These are phyloP conservation scores for Phytophthora aleatoria DNA, from an alignment of 352 stramenopile genomes.

Conservation along the genomic window DNA sequence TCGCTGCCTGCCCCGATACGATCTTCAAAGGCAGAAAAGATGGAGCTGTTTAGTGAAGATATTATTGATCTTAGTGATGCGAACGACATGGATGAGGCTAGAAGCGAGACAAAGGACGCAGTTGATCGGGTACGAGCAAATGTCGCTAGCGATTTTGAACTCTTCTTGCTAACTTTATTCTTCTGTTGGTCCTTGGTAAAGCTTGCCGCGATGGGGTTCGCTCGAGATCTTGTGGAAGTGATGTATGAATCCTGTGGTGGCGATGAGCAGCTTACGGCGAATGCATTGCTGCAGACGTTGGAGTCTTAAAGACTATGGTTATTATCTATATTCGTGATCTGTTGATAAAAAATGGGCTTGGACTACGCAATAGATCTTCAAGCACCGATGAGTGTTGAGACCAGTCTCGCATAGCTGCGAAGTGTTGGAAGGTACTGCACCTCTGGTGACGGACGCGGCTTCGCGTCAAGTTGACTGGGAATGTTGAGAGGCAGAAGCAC, in stretches of 20 bases:
- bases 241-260: conserved; percentile 69
- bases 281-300: conserved; percentile 64
- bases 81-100: not conserved
- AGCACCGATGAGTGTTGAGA: not conserved
- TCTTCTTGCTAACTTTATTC: conserved; percentile 14
- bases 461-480: not conserved
- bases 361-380: not conserved
- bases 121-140: conserved; percentile 41
- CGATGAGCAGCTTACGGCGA: conserved; percentile 58
- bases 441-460: not conserved
- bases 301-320: conserved; percentile 17
- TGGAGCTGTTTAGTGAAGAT: conserved; percentile 2
- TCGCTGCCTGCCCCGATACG: conserved; percentile 15
- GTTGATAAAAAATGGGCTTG: too few species aligned
- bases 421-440: not conserved
- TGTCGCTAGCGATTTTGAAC: not conserved
- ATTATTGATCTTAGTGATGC: conserved; percentile 23
- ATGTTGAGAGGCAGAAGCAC: not conserved
- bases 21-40: not conserved
- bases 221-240: conserved; percentile 45
- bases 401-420: not conserved
- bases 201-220: conserved; percentile 69
- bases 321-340: not conserved
- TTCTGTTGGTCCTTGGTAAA: conserved; percentile 25
- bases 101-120: not conserved